Percentiles rank a stretch among this genome's conserved stretches.
Conservation (phyloP, 495 filamentous ascomycete species). For the Hypoxylon crocopeplum region DNA sequence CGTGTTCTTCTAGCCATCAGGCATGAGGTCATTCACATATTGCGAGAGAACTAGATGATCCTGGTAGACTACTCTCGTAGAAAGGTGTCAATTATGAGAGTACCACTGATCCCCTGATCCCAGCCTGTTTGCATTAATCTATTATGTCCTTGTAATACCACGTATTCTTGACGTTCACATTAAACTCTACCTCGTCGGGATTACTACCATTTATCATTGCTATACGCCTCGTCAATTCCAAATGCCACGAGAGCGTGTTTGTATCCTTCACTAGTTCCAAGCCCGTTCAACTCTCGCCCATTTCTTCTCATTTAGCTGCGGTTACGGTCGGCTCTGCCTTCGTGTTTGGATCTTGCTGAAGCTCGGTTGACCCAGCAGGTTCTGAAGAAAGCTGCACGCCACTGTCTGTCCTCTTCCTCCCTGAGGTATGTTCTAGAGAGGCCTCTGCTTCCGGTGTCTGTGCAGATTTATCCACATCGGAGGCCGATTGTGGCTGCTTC, state of each 20-base stretch:
- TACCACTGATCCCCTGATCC: not conserved
- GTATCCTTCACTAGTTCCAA: not conserved
- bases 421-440: not conserved
- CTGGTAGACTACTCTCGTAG: too few relatives aligned
- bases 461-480: not conserved
- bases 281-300: slow-evolving; percentile 38
- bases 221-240: not conserved
- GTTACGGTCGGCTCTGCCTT: not conserved
- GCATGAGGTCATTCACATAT: too few relatives aligned
- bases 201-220: not conserved
- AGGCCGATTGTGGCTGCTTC: slow-evolving; percentile 8
- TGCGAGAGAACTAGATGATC: too few relatives aligned
- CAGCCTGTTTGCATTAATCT: not conserved
- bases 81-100: not conserved
- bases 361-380: slow-evolving; percentile 6
- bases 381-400: slow-evolving; percentile 27
- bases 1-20: too few relatives aligned
- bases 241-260: not conserved
- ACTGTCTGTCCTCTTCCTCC: slow-evolving; percentile 17
- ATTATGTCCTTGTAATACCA: not conserved
- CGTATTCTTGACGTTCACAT: not conserved
- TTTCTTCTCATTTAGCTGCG: slow-evolving; percentile 7
- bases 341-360: slow-evolving; percentile 16
- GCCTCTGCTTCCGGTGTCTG: not conserved
- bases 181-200: not conserved